phyloP scores from a whole-genome alignment of 139 green algal genomes.

The Mychonastes homosphaera region DNA sequence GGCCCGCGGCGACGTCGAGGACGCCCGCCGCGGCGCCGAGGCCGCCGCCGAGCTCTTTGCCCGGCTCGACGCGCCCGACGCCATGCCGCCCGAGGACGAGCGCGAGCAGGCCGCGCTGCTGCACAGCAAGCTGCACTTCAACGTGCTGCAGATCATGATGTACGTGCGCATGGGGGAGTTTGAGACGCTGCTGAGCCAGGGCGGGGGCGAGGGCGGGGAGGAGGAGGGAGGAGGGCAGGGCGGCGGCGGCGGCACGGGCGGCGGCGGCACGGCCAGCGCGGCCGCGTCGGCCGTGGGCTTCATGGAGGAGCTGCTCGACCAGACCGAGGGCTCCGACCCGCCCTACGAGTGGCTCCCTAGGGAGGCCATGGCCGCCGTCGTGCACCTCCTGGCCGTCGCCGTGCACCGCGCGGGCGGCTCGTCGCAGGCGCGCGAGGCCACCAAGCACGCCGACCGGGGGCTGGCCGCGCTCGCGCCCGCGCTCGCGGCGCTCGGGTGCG shows the following conservation, averaged over 20 bases:
- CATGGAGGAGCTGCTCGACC: slow-evolving; percentile 4
- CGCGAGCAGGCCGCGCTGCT: not conserved
- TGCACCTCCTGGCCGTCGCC: slow-evolving; percentile 16
- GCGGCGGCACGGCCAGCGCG: not conserved
- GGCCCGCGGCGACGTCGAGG: no score
- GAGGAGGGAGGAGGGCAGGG: not conserved
- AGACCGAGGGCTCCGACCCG: not conserved
- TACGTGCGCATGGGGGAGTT: not conserved
- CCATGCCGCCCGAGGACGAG: no score
- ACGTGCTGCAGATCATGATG: slow-evolving; percentile 17
- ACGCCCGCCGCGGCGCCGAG: no score
- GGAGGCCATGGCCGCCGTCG: slow-evolving; percentile 1
- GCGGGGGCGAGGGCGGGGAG: no score
- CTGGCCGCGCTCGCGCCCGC: no score
- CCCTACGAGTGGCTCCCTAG: slow-evolving; percentile 11
- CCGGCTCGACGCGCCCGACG: no score
- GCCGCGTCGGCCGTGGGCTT: not conserved
- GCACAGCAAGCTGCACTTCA: slow-evolving; percentile 25
- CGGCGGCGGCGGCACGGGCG: not conserved
- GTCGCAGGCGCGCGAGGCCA: no score
- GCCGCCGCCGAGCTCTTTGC: no score
- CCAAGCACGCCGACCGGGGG: no score
- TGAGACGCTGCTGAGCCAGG: not conserved
- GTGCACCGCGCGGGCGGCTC: not conserved
- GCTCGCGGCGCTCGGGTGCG: no score